phyloP scores from a whole-genome alignment of 2,329 filamentous ascomycete genomes.

The Aureobasidium sp. region DNA sequence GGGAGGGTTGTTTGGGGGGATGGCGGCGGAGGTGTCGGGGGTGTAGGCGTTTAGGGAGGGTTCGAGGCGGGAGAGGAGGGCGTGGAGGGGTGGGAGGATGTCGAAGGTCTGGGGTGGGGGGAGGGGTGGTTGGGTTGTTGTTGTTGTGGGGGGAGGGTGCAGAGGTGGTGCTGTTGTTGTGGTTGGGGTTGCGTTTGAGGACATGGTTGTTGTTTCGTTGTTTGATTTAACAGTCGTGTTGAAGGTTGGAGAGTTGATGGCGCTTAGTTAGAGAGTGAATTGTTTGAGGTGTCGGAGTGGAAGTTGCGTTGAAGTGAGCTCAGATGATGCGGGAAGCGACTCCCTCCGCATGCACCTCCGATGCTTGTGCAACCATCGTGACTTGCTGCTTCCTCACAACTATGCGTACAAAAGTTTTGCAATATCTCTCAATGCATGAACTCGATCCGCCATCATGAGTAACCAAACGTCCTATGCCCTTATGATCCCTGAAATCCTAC shows the following conservation, averaged over 20 bases:
- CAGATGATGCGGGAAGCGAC: neutral
- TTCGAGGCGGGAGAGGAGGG: conserved; percentile 62
- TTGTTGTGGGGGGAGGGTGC: conserved; percentile 17
- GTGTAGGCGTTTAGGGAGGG: conserved; percentile 13
- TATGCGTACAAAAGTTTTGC: too few relatives aligned
- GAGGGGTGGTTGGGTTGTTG: conserved; percentile 47
- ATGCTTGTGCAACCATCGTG: too few relatives aligned
- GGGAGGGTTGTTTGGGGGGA: neutral
- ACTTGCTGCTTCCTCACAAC: too few relatives aligned
- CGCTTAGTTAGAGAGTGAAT: neutral
- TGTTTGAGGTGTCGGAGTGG: neutral
- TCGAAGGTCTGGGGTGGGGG: conserved; percentile 79
- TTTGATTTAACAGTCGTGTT: neutral
- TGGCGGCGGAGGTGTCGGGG: neutral
- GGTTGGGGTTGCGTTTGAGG: conserved; percentile 15
- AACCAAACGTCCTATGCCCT: neutral
- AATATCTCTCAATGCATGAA: too few relatives aligned
- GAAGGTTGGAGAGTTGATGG: neutral
- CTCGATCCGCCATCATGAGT: neutral
- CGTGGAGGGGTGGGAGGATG: conserved; percentile 70
- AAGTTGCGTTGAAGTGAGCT: neutral
- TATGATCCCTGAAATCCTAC: neutral
- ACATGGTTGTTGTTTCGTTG: neutral
- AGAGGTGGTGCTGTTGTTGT: conserved; percentile 11
- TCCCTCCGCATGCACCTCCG: neutral